Conservation (phyloP, 176 grass and related monocot genomes). For the Avena atlantica region DNA sequence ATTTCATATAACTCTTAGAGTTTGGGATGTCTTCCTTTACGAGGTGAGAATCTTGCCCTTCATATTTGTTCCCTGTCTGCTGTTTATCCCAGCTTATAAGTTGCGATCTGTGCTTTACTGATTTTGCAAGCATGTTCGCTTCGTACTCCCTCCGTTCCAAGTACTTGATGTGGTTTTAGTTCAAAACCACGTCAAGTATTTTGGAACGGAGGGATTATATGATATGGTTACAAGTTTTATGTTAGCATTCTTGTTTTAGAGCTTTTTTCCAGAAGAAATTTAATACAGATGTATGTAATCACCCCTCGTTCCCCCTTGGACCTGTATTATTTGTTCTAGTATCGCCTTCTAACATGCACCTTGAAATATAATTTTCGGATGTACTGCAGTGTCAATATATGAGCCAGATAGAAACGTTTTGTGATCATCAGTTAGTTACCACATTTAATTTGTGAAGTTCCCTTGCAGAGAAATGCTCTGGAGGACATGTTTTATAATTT, state of each 20-base stretch:
- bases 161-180: no score
- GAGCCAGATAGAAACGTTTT: background rate
- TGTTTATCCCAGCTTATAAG: background rate
- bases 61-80: conserved; percentile 5
- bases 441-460: conserved; percentile 9
- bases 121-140: conserved; percentile 32
- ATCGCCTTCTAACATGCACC: background rate
- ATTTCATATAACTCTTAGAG: conserved; percentile 83
- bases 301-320: background rate
- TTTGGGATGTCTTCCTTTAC: conserved; percentile 98
- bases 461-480: background rate
- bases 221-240: background rate
- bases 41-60: conserved; percentile 66
- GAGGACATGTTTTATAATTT: background rate
- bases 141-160: no score
- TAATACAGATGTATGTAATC: background rate
- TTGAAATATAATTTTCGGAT: background rate
- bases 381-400: background rate
- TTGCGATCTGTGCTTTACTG: background rate
- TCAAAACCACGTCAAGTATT: no score
- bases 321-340: conserved; percentile 3
- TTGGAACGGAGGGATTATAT: background rate
- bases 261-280: background rate
- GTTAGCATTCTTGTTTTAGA: background rate
- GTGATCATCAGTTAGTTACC: background rate